These are phyloP conservation scores for Karstenula rhodostoma DNA, from an alignment of 2,329 filamentous ascomycete genomes.

Conservation along the genomic window DNA sequence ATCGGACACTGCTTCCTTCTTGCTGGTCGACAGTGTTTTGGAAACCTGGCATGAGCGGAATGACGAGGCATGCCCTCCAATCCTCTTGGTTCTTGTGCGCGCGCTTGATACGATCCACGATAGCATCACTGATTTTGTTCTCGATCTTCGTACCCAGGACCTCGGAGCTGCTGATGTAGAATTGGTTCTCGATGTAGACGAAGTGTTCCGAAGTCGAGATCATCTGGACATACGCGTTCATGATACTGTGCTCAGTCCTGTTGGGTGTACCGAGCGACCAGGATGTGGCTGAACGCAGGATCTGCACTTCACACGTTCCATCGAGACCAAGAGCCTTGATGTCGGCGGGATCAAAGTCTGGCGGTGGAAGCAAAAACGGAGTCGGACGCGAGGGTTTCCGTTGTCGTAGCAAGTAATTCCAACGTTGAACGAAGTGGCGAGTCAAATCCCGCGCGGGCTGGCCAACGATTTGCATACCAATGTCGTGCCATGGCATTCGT, in stretches of 20 bases:
- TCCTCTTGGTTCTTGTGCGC: constrained; percentile 84
- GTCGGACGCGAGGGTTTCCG: constrained; percentile 93
- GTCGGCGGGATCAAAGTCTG: constrained; percentile 87
- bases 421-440: constrained; percentile 94
- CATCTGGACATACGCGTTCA: constrained; percentile 92
- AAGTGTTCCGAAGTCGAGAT: constrained; percentile 97
- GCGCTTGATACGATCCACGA: constrained; percentile 89
- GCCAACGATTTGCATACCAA: constrained; percentile 96
- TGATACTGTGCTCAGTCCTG: constrained; percentile 90
- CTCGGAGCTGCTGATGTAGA: constrained; percentile 93
- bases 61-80: constrained; percentile 89
- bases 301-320: constrained; percentile 96
- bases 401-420: constrained; percentile 95
- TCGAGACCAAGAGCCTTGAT: constrained; percentile 86
- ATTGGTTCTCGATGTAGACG: constrained; percentile 98
- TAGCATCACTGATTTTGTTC: constrained; percentile 92
- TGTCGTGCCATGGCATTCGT: constrained; percentile 98
- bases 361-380: constrained; percentile 90
- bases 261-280: constrained; percentile 91
- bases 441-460: constrained; percentile 94
- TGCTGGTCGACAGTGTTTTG: constrained; percentile 95
- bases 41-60: constrained; percentile 97
- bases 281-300: constrained; percentile 84
- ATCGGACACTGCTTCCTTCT: constrained; percentile 89
- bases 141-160: constrained; percentile 87